Percentiles rank a stretch among this genome's conserved stretches.
phyloP scores from a whole-genome alignment of 176 grass and related monocot genomes.

The Phyllostachys edulis region DNA sequence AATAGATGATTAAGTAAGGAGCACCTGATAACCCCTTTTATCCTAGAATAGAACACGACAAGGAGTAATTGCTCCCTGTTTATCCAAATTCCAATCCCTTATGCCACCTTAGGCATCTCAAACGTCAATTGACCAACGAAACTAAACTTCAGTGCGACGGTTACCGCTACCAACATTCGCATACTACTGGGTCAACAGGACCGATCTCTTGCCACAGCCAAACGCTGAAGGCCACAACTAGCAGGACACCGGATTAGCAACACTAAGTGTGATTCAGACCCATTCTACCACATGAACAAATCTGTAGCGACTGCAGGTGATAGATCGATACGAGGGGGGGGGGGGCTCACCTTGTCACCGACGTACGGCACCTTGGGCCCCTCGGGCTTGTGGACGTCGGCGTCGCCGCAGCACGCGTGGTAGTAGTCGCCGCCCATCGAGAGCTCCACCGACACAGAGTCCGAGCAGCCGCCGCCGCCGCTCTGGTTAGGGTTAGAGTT shows the following conservation, averaged over 20 bases:
- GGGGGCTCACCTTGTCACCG: slow-evolving; percentile 57
- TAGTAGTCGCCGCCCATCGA: slow-evolving; percentile 60
- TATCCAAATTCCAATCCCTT: not conserved
- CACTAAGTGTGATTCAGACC: slow-evolving; percentile 10
- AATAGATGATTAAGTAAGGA: not conserved
- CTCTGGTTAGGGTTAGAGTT: slow-evolving; percentile 38
- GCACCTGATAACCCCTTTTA: not conserved
- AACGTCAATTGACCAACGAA: not conserved
- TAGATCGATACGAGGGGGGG: too few species aligned
- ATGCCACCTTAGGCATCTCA: not conserved
- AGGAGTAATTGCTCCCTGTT: not conserved
- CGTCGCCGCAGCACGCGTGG: slow-evolving; percentile 49
- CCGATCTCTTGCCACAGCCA: not conserved
- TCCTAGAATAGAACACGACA: not conserved
- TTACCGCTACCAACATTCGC: not conserved
- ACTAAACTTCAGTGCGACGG: not conserved
- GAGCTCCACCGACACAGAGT: slow-evolving; percentile 46
- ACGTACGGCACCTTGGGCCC: slow-evolving; percentile 67
- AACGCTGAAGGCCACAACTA: not conserved
- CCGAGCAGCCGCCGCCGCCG: slow-evolving; percentile 26
- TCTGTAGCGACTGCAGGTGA: not conserved
- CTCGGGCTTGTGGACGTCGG: slow-evolving; percentile 48
- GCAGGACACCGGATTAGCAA: not conserved
- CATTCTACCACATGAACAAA: not conserved
- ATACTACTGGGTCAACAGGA: not conserved